Percentiles rank a stretch among this genome's conserved stretches.
Evolutionary conservation across 1,284 basidiomycete species (phyloP).

Genomic region (Vanrija sp.): DNA sequence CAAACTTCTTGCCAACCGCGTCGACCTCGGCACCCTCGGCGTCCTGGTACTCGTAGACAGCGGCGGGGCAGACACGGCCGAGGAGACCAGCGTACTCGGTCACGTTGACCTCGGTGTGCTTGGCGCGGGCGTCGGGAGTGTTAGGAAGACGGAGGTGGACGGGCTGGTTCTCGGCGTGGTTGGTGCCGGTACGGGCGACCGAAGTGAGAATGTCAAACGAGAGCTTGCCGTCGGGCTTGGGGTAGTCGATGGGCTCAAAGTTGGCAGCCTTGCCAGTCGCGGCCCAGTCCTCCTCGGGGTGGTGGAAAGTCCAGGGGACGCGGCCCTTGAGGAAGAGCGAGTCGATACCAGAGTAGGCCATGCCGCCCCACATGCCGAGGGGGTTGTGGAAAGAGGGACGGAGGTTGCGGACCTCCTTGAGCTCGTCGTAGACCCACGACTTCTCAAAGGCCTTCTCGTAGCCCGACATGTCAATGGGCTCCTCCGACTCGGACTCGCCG

Average conservation of each 20-base stretch:
- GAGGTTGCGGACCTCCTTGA: slow-evolving; percentile 88
- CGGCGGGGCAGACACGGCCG: slow-evolving; percentile 87
- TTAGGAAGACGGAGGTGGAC: slow-evolving; percentile 71
- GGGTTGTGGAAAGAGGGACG: slow-evolving; percentile 84
- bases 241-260: slow-evolving; percentile 83
- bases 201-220: slow-evolving; percentile 93
- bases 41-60: slow-evolving; percentile 93
- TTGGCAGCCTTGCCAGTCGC: slow-evolving; percentile 67
- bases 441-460: slow-evolving; percentile 71
- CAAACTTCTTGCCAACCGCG: slow-evolving; percentile 74
- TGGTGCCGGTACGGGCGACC: slow-evolving; percentile 86
- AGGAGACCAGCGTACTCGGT: slow-evolving; percentile 80
- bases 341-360: slow-evolving; percentile 87
- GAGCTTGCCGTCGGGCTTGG: slow-evolving; percentile 80
- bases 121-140: slow-evolving; percentile 53
- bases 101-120: slow-evolving; percentile 75
- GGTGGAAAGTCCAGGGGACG: slow-evolving; percentile 87
- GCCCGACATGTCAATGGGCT: slow-evolving; percentile 63
- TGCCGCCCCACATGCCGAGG: slow-evolving; percentile 82
- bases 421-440: slow-evolving; percentile 85
- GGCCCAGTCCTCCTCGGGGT: slow-evolving; percentile 64
- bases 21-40: slow-evolving; percentile 56
- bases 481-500: slow-evolving; percentile 15
- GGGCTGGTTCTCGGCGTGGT: slow-evolving; percentile 94
- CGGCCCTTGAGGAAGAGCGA: slow-evolving; percentile 78